These are phyloP conservation scores for Pseudocercospora fuligena DNA, from an alignment of 2,329 filamentous ascomycete species.

Conservation along the genomic window DNA sequence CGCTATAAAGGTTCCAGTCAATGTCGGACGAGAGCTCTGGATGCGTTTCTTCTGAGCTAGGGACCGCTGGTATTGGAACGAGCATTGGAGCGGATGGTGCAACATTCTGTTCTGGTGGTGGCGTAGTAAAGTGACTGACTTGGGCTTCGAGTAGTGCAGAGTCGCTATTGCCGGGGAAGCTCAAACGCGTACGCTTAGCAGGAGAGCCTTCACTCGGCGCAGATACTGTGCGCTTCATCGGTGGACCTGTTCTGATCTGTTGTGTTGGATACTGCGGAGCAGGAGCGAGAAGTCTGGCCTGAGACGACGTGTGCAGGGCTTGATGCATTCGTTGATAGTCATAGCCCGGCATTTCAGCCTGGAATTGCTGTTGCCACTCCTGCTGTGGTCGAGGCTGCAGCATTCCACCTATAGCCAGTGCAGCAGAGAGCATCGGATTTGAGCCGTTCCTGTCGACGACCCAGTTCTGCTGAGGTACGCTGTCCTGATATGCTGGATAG, in stretches of 20 bases:
- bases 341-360: background rate
- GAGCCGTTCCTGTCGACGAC: background rate
- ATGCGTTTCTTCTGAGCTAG: background rate
- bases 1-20: background rate
- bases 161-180: background rate
- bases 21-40: background rate
- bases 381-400: background rate
- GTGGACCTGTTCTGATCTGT: background rate
- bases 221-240: background rate
- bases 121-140: background rate
- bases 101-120: background rate
- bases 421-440: background rate
- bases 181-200: background rate
- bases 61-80: background rate
- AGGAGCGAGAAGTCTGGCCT: background rate
- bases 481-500: background rate
- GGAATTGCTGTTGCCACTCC: background rate
- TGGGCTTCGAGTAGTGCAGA: background rate
- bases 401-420: slow-evolving; percentile 1
- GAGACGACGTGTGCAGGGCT: background rate
- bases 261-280: background rate
- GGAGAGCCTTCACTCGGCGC: background rate
- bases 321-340: background rate
- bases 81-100: background rate
- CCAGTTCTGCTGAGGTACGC: background rate